These are phyloP conservation scores for Aspergillus glaucus DNA, from an alignment of 2,329 filamentous ascomycete genomes.

Conservation along the genomic window DNA sequence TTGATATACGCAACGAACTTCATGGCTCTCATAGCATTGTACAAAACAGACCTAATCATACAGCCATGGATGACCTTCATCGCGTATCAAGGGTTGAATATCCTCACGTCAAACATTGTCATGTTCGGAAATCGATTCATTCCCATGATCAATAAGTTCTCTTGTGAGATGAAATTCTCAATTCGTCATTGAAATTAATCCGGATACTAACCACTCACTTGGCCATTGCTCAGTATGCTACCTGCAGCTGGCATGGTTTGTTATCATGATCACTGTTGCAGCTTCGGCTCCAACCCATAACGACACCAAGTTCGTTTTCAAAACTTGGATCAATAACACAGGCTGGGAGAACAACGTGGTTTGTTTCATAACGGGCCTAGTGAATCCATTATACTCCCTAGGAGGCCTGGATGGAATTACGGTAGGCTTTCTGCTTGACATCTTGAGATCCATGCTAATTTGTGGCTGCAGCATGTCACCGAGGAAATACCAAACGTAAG, in stretches of 20 bases:
- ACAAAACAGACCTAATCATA: slow-evolving; percentile 34
- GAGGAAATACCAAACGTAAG: slow-evolving; percentile 48
- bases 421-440: slow-evolving; percentile 6
- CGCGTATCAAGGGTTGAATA: slow-evolving; percentile 33
- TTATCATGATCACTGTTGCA: slow-evolving; percentile 44
- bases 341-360: slow-evolving; percentile 48
- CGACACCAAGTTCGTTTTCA: slow-evolving; percentile 45
- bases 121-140: slow-evolving; percentile 46
- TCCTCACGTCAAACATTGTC: slow-evolving; percentile 40
- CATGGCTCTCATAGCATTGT: slow-evolving; percentile 40
- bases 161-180: slow-evolving; percentile 18
- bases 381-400: slow-evolving; percentile 45
- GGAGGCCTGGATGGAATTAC: slow-evolving; percentile 45
- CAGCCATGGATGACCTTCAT: slow-evolving; percentile 47
- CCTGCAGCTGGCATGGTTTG: slow-evolving; percentile 44
- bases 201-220: not conserved
- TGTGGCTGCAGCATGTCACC: slow-evolving; percentile 38
- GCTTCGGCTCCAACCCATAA: slow-evolving; percentile 44
- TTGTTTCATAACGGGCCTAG: slow-evolving; percentile 47
- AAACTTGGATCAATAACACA: slow-evolving; percentile 48
- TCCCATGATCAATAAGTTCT: slow-evolving; percentile 41
- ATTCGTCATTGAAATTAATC: not conserved
- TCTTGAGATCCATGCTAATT: not conserved
- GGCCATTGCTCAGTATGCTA: slow-evolving; percentile 29
- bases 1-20: slow-evolving; percentile 39